These are phyloP conservation scores for Chaetomiaceae sp. DNA, from an alignment of 2,329 filamentous ascomycete genomes.

Conservation along the genomic window DNA sequence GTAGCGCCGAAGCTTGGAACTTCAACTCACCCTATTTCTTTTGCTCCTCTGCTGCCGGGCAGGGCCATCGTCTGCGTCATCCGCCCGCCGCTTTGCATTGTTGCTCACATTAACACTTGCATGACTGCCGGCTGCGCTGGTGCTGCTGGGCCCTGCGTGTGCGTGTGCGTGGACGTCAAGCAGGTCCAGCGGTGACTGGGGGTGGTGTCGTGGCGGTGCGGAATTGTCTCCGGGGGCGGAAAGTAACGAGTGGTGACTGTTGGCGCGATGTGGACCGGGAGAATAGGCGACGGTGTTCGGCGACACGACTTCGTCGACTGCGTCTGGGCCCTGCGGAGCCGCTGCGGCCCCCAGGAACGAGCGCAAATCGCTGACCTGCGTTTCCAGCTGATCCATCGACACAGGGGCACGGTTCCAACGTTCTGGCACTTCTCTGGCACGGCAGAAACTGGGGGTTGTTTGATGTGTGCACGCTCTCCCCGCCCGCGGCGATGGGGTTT, in stretches of 20 bases:
- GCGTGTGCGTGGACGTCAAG: too few species aligned
- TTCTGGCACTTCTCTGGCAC: too few species aligned
- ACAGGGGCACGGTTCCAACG: background rate
- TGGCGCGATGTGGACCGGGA: constrained; percentile 24
- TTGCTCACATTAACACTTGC: too few species aligned
- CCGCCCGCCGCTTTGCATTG: constrained; percentile 34
- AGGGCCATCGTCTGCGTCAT: constrained; percentile 36
- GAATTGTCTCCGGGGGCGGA: constrained; percentile 46
- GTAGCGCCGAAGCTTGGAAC: too few species aligned
- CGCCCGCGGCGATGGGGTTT: too few species aligned
- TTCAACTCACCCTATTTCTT: constrained; percentile 46
- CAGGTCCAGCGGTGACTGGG: constrained; percentile 12
- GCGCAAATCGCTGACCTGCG: constrained; percentile 50
- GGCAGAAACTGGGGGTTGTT: too few species aligned
- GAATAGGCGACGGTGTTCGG: constrained; percentile 15
- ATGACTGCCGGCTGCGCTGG: too few species aligned
- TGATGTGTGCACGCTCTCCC: too few species aligned
- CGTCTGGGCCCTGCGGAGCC: constrained; percentile 13
- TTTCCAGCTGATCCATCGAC: constrained; percentile 50
- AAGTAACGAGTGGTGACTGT: constrained; percentile 25
- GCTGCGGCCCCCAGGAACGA: constrained; percentile 39
- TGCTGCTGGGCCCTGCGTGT: constrained; percentile 27
- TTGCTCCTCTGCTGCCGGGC: constrained; percentile 55
- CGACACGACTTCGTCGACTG: constrained; percentile 11
- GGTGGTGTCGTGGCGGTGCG: constrained; percentile 31